A percentile compares a stretch with the other conserved stretches of the same genome.
phyloP scores from a whole-genome alignment of 2,329 filamentous ascomycete genomes.

The Aspergillus sp. region DNA sequence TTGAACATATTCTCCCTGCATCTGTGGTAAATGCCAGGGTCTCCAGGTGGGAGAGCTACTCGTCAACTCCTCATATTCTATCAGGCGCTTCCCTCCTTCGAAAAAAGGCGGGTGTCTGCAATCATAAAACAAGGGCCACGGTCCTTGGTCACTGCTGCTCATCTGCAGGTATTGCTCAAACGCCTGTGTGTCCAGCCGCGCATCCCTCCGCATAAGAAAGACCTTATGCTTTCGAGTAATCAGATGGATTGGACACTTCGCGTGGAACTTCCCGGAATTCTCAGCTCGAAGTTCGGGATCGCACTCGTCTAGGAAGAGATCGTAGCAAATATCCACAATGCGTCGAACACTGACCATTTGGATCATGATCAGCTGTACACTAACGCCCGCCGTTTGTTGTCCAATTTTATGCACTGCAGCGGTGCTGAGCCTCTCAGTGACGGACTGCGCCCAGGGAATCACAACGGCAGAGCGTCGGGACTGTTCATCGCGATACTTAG shows the following conservation, averaged over 20 bases:
- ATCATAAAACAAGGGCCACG: background rate
- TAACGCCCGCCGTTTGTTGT: background rate
- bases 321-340: background rate
- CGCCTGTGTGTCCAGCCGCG: background rate
- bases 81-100: background rate
- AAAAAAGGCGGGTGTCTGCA: background rate
- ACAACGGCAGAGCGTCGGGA: background rate
- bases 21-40: no score
- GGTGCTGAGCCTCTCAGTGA: background rate
- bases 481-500: background rate
- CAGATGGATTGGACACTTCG: background rate
- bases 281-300: background rate
- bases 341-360: background rate
- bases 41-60: no score
- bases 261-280: background rate
- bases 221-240: background rate
- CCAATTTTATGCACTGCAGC: background rate
- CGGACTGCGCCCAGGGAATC: background rate
- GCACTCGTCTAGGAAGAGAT: background rate
- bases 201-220: background rate
- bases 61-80: no score
- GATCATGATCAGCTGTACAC: background rate
- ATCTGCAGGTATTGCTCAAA: background rate
- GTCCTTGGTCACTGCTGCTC: background rate
- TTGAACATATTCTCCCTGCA: no score